A percentile compares a stretch with the other conserved stretches of the same genome.
These are phyloP conservation scores for Moniliophthora roreri DNA, from an alignment of 1,284 basidiomycete genomes.

Conservation along the genomic window DNA sequence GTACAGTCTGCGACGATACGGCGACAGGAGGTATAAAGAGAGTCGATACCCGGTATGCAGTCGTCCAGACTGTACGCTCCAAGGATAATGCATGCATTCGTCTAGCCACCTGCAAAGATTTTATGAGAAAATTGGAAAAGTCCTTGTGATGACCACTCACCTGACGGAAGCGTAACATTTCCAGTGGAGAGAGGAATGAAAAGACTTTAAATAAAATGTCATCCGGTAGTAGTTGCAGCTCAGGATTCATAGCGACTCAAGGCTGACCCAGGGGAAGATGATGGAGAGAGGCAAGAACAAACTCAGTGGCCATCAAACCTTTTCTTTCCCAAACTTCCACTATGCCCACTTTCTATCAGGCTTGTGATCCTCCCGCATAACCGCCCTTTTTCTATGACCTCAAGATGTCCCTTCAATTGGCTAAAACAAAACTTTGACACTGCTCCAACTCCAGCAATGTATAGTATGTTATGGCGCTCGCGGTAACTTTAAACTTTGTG, in stretches of 20 bases:
- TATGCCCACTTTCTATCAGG: too few species aligned
- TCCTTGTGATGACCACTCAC: too few species aligned
- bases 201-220: constrained; percentile 5
- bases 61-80: constrained; percentile 10
- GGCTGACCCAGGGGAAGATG: not conserved
- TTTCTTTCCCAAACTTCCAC: too few species aligned
- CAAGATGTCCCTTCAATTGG: too few species aligned
- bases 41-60: not conserved
- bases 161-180: not conserved
- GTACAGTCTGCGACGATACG: not conserved
- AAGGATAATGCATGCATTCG: constrained; percentile 2
- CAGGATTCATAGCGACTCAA: not conserved
- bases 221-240: constrained; percentile 1
- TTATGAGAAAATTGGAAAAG: not conserved
- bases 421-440: too few species aligned
- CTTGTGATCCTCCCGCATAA: too few species aligned
- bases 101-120: constrained; percentile 4
- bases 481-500: too few species aligned
- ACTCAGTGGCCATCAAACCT: too few species aligned
- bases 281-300: too few species aligned
- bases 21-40: constrained; percentile 5
- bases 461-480: too few species aligned
- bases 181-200: not conserved
- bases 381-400: too few species aligned
- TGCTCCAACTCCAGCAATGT: too few species aligned